These are phyloP conservation scores for Wickerhamiella infanticola DNA, from an alignment of 1,139 yeast species.

Conservation along the genomic window DNA sequence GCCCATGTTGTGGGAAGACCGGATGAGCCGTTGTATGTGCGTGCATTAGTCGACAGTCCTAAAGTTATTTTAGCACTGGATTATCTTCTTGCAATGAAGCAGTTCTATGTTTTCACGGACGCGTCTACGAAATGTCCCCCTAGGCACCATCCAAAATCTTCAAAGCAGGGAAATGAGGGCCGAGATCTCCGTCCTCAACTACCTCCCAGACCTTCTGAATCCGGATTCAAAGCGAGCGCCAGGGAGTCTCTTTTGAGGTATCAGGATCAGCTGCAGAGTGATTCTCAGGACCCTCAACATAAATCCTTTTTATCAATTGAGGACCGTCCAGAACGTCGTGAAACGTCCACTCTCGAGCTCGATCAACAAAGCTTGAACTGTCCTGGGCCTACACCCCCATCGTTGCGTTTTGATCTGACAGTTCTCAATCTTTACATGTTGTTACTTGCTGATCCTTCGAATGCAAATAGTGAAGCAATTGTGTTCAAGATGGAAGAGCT, in stretches of 20 bases:
- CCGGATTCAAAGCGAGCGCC: not conserved
- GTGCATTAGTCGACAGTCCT: constrained; percentile 67
- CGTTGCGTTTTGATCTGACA: constrained; percentile 43
- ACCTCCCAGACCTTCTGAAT: not conserved
- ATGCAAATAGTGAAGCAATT: constrained; percentile 62
- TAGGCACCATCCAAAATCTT: not conserved
- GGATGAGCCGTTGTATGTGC: constrained; percentile 28
- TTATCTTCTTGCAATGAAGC: constrained; percentile 61
- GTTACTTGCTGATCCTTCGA: constrained; percentile 65
- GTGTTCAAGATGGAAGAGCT: constrained; percentile 80
- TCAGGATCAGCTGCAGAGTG: not conserved
- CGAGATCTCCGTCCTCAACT: not conserved
- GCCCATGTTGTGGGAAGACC: constrained; percentile 34
- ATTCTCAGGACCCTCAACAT: not conserved
- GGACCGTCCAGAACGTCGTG: not conserved
- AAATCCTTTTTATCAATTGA: not conserved
- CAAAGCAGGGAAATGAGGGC: not conserved
- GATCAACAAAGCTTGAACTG: not conserved
- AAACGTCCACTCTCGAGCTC: not conserved
- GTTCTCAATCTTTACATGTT: constrained; percentile 67
- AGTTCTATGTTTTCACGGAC: constrained; percentile 37
- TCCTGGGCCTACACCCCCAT: not conserved
- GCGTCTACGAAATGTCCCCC: not conserved
- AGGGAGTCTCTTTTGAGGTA: not conserved
- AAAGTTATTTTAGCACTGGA: constrained; percentile 71